These are phyloP conservation scores for Solanum infundibuliforme DNA, from an alignment of 257 asterid genomes.

Conservation along the genomic window DNA sequence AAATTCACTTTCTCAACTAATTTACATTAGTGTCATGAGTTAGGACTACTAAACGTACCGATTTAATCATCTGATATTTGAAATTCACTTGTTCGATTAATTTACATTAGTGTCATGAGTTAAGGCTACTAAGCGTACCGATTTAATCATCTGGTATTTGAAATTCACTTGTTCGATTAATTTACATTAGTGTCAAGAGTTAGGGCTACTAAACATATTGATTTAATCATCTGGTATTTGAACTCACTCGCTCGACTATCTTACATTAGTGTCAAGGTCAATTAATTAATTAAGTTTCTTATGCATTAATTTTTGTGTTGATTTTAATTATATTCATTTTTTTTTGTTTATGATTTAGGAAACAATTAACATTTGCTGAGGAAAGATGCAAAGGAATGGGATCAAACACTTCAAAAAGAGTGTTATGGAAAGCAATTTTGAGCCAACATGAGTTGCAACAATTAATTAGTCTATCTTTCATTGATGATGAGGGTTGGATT, in stretches of 20 bases:
- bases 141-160: too few relatives aligned
- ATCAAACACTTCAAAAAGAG: slow-evolving; percentile 33
- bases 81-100: too few relatives aligned
- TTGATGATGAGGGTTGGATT: slow-evolving; percentile 64
- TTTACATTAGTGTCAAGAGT: too few relatives aligned
- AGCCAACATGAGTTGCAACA: slow-evolving; percentile 6
- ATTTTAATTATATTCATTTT: not conserved
- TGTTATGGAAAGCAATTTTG: slow-evolving; percentile 38
- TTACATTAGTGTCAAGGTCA: too few relatives aligned
- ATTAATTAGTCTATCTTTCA: slow-evolving; percentile 28
- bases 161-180: too few relatives aligned
- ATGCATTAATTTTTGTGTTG: not conserved
- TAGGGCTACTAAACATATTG: not conserved
- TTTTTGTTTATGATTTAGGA: slow-evolving; percentile 11
- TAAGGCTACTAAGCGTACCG: not conserved
- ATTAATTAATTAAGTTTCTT: too few relatives aligned
- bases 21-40: not conserved
- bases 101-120: not conserved
- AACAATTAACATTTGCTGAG: slow-evolving; percentile 50
- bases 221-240: too few relatives aligned
- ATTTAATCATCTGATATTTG: too few relatives aligned
- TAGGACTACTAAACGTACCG: not conserved
- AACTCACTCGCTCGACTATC: too few relatives aligned
- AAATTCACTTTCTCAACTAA: not conserved
- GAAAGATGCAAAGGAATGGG: slow-evolving; percentile 42